Base-by-base conservation (phyloP, 75 land plant species). In the Selaginella moellendorffii region DNA sequence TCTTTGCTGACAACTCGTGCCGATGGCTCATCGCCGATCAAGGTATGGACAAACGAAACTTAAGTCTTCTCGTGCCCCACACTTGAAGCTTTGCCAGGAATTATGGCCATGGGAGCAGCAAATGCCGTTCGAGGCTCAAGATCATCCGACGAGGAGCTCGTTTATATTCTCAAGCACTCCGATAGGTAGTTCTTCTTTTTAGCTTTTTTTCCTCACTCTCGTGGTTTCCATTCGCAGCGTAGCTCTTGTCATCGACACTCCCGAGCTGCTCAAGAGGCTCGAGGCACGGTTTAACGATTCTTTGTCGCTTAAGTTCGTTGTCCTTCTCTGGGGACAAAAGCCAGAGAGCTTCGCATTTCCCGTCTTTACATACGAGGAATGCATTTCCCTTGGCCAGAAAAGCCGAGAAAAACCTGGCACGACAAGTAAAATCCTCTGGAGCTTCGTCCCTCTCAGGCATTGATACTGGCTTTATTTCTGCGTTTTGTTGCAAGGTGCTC, bases 1-100 rank as follows among this genome's bases (percentile, higher is more conserved):
- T 90, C 25, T 87, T 90, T 84, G 88, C 97, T 42, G 97, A 90
- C 53, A 90, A 90, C 53, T 90, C 97, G 18, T 80, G 83, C 62
- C 74, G 88, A 23, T 90, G 97, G 97, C 70, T 90, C 53, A 73
- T 90, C 59, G 85, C 97, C 29, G 97, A 90, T 80, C 97, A 90
- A 84, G 97, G 97, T 79, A 68, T n/a, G 19, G 2, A 56, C 5
- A 56, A 21, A 56, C 5, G n/a, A 56, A 24, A 56, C 24, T n/a
- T n/a, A n/a, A n/a, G n/a, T n/a, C n/a, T n/a, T n/a, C n/a, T n/a
- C n/a, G n/a, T n/a, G n/a, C n/a, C n/a, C n/a, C n/a, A n/a, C n/a
- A n/a, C n/a, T n/a, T n/a, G n/a, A n/a, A n/a, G n/a, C n/a, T n/a
- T n/a, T n/a, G n/a, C 24, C 36, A 88, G 93, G 93, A 2, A 85